A percentile compares a stretch with the other conserved stretches of the same genome.
Conservation (phyloP, 1,284 basidiomycete species). For the Pseudozyma tsukubaensis region DNA sequence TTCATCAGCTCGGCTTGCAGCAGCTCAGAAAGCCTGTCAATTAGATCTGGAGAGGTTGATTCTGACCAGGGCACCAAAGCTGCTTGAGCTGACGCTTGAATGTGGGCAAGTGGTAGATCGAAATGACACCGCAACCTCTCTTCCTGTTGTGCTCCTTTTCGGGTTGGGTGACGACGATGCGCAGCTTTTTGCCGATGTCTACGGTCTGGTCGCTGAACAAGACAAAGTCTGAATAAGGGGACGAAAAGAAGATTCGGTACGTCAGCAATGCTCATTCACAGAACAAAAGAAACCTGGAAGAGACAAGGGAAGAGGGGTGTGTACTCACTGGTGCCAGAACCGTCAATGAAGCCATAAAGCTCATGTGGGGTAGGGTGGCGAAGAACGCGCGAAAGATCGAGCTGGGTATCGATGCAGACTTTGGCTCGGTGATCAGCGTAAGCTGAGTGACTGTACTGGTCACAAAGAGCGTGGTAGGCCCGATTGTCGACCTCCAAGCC, state of each 20-base stretch:
- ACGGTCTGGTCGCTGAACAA: constrained; percentile 24
- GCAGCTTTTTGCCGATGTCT: constrained; percentile 8
- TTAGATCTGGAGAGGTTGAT: constrained; percentile 23
- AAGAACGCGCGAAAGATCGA: constrained; percentile 4
- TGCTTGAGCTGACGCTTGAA: constrained; percentile 6
- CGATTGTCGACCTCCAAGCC: constrained; percentile 1
- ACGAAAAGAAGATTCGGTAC: too few relatives aligned
- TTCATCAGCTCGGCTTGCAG: neutral
- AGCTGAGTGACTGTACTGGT: neutral
- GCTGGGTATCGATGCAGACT: constrained; percentile 22
- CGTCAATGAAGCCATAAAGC: constrained; percentile 21
- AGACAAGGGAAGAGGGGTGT: neutral
- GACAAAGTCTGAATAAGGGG: constrained; percentile 12
- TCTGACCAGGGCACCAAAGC: constrained; percentile 21
- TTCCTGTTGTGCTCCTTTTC: neutral
- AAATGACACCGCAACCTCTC: constrained; percentile 11
- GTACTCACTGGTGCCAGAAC: constrained; percentile 6
- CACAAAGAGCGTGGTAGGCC: constrained; percentile 14
- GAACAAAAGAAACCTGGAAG: neutral
- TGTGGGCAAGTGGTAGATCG: constrained; percentile 10
- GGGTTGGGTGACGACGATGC: constrained; percentile 17
- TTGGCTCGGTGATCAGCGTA: neutral
- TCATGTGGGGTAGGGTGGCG: constrained; percentile 13
- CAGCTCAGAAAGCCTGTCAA: neutral
- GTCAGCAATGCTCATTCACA: too few relatives aligned